phyloP scores from a whole-genome alignment of 1,284 basidiomycete genomes.

The Rhodotorula sp. region DNA sequence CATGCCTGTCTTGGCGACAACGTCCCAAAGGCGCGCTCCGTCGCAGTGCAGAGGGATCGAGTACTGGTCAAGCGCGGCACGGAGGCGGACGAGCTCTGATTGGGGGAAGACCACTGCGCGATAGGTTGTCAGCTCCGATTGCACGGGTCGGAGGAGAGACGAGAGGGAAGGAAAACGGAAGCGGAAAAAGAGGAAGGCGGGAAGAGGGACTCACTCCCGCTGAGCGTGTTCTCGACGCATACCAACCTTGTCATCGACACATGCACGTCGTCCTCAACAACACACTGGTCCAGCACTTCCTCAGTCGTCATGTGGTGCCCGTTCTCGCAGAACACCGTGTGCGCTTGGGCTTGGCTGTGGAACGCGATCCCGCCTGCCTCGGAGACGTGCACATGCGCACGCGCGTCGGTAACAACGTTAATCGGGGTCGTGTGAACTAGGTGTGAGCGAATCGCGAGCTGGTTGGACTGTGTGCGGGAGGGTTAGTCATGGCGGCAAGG shows the following conservation, averaged over 20 bases:
- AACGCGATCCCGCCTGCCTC: slow-evolving; percentile 87
- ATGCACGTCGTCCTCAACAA: slow-evolving; percentile 72
- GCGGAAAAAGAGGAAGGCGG: neutral
- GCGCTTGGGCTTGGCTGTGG: slow-evolving; percentile 79
- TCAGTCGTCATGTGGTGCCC: slow-evolving; percentile 80
- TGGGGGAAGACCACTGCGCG: slow-evolving; percentile 18
- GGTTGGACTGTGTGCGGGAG: slow-evolving; percentile 43
- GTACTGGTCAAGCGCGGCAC: neutral
- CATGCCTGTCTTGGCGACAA: slow-evolving; percentile 67
- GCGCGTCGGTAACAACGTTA: slow-evolving; percentile 74
- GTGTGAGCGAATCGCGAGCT: slow-evolving; percentile 76
- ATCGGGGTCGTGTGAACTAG: slow-evolving; percentile 76
- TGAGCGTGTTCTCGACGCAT: slow-evolving; percentile 72
- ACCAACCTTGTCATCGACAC: slow-evolving; percentile 47
- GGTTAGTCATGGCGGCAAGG: neutral
- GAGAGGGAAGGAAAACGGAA: too few relatives aligned
- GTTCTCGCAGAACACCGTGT: slow-evolving; percentile 64
- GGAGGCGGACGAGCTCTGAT: slow-evolving; percentile 1
- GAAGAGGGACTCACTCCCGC: slow-evolving; percentile 56
- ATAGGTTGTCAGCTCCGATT: too few relatives aligned
- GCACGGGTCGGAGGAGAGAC: neutral
- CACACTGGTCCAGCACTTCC: slow-evolving; percentile 67
- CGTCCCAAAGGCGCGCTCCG: slow-evolving; percentile 96
- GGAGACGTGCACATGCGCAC: slow-evolving; percentile 70
- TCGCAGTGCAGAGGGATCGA: slow-evolving; percentile 73